phyloP scores from a whole-genome alignment of 768 basidiomycete genomes.

The Agrocybe chaxingu region DNA sequence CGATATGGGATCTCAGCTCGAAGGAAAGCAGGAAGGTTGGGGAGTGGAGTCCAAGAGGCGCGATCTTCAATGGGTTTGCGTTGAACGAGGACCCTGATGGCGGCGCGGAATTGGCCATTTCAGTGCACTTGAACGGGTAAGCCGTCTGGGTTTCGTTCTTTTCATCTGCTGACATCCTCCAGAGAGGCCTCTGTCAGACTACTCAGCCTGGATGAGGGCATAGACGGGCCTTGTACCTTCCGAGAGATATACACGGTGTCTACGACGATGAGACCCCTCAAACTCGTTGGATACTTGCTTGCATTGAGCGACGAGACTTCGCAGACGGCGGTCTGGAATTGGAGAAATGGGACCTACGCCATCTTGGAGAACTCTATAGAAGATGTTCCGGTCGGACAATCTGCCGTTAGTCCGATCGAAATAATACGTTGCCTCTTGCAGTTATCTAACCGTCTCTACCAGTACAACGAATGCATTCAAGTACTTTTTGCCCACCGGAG shows the following conservation, averaged over 20 bases:
- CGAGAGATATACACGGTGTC: conserved; percentile 29
- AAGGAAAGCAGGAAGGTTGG: conserved; percentile 27
- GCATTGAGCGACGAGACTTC: conserved; percentile 52
- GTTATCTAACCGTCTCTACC: conserved; percentile 1
- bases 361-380: conserved; percentile 36
- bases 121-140: conserved; percentile 44
- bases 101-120: conserved; percentile 48
- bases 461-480: conserved; percentile 53
- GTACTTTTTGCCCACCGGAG: conserved; percentile 43
- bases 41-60: conserved; percentile 54
- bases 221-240: conserved; percentile 20
- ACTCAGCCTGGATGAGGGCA: conserved; percentile 19
- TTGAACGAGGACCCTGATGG: conserved; percentile 45
- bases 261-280: conserved; percentile 43
- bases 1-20: conserved; percentile 45
- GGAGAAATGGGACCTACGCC: conserved; percentile 45
- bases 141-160: conserved; percentile 18
- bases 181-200: conserved; percentile 33
- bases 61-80: conserved; percentile 48
- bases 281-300: conserved; percentile 48
- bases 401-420: conserved; percentile 18
- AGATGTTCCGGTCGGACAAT: conserved; percentile 22
- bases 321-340: conserved; percentile 53
- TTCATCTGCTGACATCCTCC: conserved; percentile 12
- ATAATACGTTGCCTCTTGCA: background rate